Evolutionary conservation across 495 filamentous ascomycete species (phyloP), one percentile per base, ranked within the genome.

Genomic region (Aspergillus olivimuriae): DNA sequence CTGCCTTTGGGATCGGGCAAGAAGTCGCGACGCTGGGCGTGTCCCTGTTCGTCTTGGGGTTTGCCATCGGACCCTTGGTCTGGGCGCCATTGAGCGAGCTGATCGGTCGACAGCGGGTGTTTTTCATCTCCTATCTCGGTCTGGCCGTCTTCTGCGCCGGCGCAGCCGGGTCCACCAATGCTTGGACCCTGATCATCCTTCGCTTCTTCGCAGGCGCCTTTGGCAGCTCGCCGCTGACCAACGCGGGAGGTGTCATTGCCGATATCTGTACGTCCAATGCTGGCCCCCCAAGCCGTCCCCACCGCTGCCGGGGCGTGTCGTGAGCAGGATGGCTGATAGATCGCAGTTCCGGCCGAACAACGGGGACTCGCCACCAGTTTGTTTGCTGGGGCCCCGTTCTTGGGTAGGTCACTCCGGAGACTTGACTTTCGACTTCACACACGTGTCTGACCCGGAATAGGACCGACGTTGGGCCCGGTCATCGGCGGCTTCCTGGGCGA

Each of bases 191-290:
- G 8, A 57, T 86, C 35, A 72, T 87, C 44, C 69, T 87, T 11
- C 78, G 85, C 16, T 86, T 87, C 66, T 77, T 87, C 38, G 80
- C 78, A 11, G 81, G 84, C 14, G 70, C 80, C 8, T 84, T 86
- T 53, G 85, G 85, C 16, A 76, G 77, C 2, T 79, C 78, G 1
- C 73, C 81, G 1, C 42, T 86, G 34, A 81, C 80, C 11, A 85
- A 84, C 60, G 65, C 77, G 4, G 81, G 81, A 16, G 81, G 81
- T 30, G 72, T 83, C 26, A 82, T 86, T 44, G 77, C 82, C n/a
- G 81, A 87, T 45, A 80, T 84, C 65, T 86, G n/a, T n/a, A n/a
- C n/a, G n/a, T n/a, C n/a, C n/a, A n/a, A n/a, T n/a, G n/a, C n/a
- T n/a, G n/a, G n/a, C n/a, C n/a, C n/a, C n/a, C n/a, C n/a, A n/a